Conservation (phyloP, 78 protist genomes). For the Speleostelium caveatum region DNA sequence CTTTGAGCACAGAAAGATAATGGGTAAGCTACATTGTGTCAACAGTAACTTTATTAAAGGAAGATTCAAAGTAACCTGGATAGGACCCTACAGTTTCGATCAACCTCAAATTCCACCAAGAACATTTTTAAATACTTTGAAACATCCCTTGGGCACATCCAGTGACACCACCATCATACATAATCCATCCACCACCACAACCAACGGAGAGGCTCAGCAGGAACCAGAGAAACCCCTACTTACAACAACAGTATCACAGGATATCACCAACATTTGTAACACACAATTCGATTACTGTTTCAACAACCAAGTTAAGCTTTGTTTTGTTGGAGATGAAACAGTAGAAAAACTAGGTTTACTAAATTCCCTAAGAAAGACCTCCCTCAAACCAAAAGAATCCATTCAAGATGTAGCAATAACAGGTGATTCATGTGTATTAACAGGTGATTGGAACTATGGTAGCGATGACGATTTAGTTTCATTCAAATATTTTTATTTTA, state of each 20-base stretch:
- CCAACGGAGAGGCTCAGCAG: not conserved
- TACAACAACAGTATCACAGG: not conserved
- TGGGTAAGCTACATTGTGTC: not conserved
- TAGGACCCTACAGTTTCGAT: conserved; percentile 9
- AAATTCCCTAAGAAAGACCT: conserved; percentile 13
- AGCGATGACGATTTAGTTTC: not conserved
- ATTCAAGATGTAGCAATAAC: not conserved
- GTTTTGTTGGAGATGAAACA: conserved; percentile 66
- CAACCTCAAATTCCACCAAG: not conserved
- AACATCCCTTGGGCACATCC: not conserved
- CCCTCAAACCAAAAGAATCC: not conserved
- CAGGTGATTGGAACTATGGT: not conserved
- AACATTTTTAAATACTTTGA: not conserved
- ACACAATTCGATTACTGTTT: conserved; percentile 38
- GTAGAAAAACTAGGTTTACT: conserved; percentile 19
- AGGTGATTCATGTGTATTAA: not conserved
- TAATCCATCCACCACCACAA: not conserved
- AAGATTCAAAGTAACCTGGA: conserved; percentile 41
- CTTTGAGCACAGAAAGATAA: too few species aligned
- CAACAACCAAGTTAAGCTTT: conserved; percentile 65
- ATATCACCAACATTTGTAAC: not conserved
- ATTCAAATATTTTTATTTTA: conserved; percentile 39
- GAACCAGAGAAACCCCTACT: conserved; percentile 7
- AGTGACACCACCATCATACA: not conserved
- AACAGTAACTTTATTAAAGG: not conserved